Evolutionary conservation across 371 early-diverging fungal genomes (phyloP).

Genomic region (Mucor saturninus): DNA sequence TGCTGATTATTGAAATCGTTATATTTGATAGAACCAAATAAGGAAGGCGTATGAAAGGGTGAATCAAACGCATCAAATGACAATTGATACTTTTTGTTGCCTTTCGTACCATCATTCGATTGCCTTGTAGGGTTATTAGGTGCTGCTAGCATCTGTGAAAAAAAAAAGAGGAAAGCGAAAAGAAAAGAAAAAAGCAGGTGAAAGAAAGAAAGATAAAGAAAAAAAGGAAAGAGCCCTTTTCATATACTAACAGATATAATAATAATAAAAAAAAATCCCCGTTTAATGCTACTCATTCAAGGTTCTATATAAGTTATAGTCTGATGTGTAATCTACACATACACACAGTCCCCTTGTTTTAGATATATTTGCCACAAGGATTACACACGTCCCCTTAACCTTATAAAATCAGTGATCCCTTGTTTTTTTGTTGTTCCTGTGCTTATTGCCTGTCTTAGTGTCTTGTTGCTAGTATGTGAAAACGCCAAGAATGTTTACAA

Average conservation of each 20-base stretch:
- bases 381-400: conserved; percentile 3
- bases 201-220: neutral
- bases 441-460: neutral
- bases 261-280: conserved; percentile 3
- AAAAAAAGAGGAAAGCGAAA: neutral
- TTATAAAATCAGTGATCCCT: neutral
- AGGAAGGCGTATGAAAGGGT: conserved; percentile 21
- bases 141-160: conserved; percentile 5
- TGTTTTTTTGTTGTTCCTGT: neutral
- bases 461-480: neutral
- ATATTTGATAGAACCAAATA: conserved; percentile 10
- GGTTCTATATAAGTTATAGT: neutral
- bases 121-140: conserved; percentile 1
- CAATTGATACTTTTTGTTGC: neutral
- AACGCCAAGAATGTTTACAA: neutral
- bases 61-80: conserved; percentile 22
- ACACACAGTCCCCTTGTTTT: conserved; percentile 8
- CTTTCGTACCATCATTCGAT: neutral
- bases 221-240: neutral
- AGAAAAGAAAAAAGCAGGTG: conserved; percentile 2
- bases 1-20: neutral
- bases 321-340: neutral
- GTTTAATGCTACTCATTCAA: neutral
- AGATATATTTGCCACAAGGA: conserved; percentile 3
- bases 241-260: neutral